Evolutionary conservation across 441 rosid genomes (phyloP), one percentile per base, ranked within the genome.

Genomic region (Populus hybrid): DNA sequence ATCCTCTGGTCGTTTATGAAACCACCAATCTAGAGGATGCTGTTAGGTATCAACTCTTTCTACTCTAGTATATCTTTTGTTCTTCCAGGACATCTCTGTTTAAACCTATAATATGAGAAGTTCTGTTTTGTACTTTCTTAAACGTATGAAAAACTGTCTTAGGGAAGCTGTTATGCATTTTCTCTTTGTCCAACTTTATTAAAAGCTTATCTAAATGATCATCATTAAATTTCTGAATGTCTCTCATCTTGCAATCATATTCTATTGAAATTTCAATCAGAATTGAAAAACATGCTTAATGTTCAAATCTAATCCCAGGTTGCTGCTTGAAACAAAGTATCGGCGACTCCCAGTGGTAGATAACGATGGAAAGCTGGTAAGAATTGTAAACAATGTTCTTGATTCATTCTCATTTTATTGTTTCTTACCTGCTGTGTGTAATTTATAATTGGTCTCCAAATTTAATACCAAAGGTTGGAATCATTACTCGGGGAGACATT

Each of bases 301-400:
- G 1, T 40, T 4, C 34, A 70, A 36, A 73, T 79, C 64, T 53
- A 40, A 36, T 78, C 61, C 66, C 76, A 94, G 99, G 89, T 81
- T 94, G 89, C 85, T 94, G 84, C 92, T 94, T 7, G 94, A 93
- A 82, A 93, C 99, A 8, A 93, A 94, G 81, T 92, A 86, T 81
- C 95, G 87, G 72, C 85, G 95, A 80, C 85, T 94, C 79, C 98
- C 97, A 10, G 97, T 94, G 26, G 97, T 94, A 71, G 93, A 90
- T 76, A 72, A 84, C 50, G 78, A 89, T 57, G 98, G 98, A 36
- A 90, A 87, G 77, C 90, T 93, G 88, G 99, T 93, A 81, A 86
- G 90, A 76, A 74, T n/a, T 71, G 36, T 8, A 10, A 68, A 2
- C 53, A 23, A 21, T 3, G 23, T 65, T 38, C n/a, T 71, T 75